Percentiles rank a stretch among this genome's conserved stretches.
Conservation (phyloP, 345 rosid species). For the Eucalyptus cloeziana region DNA sequence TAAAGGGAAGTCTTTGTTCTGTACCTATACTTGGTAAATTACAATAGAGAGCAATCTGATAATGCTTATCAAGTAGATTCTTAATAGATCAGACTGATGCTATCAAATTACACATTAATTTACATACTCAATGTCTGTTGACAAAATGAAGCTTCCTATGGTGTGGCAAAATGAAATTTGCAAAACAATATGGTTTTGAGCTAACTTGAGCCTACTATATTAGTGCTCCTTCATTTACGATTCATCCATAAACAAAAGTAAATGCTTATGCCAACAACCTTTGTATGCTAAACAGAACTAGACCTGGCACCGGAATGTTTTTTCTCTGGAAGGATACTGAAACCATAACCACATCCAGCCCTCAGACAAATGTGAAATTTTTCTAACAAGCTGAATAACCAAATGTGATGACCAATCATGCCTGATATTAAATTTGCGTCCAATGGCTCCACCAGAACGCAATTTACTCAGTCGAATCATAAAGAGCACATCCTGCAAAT, state of each 20-base stretch:
- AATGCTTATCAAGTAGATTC: background rate
- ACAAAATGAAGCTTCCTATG: background rate
- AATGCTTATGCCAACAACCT: background rate
- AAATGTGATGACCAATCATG: background rate
- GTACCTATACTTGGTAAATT: background rate
- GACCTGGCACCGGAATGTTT: fast-evolving
- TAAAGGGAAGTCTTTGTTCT: background rate
- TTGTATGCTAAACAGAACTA: background rate
- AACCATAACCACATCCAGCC: background rate
- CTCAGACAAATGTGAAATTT: background rate
- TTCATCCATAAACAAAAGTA: background rate
- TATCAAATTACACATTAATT: background rate
- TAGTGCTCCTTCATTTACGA: background rate
- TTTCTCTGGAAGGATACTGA: background rate
- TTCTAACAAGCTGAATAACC: background rate
- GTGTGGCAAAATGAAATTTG: fast-evolving
- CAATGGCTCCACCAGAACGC: background rate
- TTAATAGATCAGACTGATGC: background rate
- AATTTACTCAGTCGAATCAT: background rate
- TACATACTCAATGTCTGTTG: background rate
- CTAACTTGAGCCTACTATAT: background rate
- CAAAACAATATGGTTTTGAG: background rate
- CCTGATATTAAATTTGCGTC: background rate
- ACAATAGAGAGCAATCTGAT: background rate
- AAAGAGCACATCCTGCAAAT: background rate